Conservation (phyloP, 176 grass and related monocot species). For the Musa itinerans region DNA sequence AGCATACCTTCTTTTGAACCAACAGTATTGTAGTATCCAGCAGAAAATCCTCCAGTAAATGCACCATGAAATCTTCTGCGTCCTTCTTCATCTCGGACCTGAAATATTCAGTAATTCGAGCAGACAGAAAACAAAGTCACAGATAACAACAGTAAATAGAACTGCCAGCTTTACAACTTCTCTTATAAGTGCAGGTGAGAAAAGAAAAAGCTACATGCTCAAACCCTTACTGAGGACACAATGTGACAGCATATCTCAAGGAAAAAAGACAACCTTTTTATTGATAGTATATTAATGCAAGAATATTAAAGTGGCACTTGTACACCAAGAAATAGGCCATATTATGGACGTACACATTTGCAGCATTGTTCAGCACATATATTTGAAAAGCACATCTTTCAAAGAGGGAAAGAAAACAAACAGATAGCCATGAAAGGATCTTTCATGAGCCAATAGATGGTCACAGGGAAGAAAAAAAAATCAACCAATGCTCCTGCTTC, state of each 20-base stretch:
- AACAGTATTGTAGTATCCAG: slow-evolving; percentile 90
- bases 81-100: slow-evolving; percentile 96
- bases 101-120: slow-evolving; percentile 7
- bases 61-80: slow-evolving; percentile 93
- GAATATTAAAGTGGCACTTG: background rate
- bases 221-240: background rate
- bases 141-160: background rate
- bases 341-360: too few species aligned
- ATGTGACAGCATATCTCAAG: background rate
- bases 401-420: background rate
- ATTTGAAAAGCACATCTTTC: background rate
- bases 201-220: background rate
- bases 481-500: background rate
- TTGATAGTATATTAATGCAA: background rate
- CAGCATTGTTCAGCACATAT: too few species aligned
- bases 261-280: background rate
- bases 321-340: background rate
- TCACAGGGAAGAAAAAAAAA: background rate
- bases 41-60: slow-evolving; percentile 88
- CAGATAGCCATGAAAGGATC: background rate
- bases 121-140: background rate
- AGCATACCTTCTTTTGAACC: slow-evolving; percentile 81
- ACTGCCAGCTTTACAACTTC: too few species aligned
- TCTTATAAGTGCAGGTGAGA: too few species aligned
- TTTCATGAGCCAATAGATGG: background rate